Conservation (phyloP, 306 rosid species). For the Pyrus bretschneideri region DNA sequence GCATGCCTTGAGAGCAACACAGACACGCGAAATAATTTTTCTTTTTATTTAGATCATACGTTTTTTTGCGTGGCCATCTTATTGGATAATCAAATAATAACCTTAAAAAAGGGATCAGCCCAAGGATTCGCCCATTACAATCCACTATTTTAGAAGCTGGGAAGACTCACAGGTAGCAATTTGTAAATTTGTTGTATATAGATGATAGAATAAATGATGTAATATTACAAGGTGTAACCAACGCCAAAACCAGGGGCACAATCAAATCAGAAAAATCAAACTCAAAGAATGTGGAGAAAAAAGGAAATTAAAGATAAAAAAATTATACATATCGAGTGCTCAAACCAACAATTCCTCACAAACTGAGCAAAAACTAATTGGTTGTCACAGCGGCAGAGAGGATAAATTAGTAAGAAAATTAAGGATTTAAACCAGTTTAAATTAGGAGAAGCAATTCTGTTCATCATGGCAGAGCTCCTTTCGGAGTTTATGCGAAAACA, state of each 20-base stretch:
- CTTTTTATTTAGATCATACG: neutral
- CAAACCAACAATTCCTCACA: conserved; percentile 30
- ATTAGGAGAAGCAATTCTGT: conserved; percentile 32
- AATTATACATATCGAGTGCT: conserved; percentile 20
- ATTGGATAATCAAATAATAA: neutral
- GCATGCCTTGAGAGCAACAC: neutral
- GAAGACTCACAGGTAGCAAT: neutral
- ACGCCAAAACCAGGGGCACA: conserved; percentile 8
- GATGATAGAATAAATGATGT: neutral
- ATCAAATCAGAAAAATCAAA: conserved; percentile 10
- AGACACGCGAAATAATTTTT: too few species aligned
- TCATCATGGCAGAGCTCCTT: conserved; percentile 76
- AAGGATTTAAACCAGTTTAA: neutral
- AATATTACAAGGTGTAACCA: neutral
- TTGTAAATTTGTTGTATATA: too few species aligned
- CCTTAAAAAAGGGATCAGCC: too few species aligned
- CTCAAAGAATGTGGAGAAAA: neutral
- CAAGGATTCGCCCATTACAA: too few species aligned
- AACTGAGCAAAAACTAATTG: conserved; percentile 18
- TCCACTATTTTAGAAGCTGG: rapidly evolving
- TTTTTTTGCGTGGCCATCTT: too few species aligned
- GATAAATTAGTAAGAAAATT: neutral
- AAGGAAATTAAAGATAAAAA: neutral
- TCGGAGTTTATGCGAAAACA: conserved; percentile 76
- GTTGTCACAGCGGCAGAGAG: conserved; percentile 41